Evolutionary conservation across 2,329 filamentous ascomycete genomes (phyloP).

Genomic region (Juglanconis oblonga): DNA sequence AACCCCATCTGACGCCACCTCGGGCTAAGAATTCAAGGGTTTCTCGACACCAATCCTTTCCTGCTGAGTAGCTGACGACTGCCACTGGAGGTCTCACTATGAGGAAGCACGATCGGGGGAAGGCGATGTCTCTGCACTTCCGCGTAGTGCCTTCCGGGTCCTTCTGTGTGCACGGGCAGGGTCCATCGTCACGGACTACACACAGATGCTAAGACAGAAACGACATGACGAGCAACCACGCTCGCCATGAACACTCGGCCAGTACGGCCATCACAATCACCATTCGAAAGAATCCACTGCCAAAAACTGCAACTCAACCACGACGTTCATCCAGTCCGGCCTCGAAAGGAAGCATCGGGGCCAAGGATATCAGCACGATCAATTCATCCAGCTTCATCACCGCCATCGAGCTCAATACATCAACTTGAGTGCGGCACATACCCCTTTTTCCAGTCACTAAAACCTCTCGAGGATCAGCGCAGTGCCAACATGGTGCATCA

Average conservation of each 20-base stretch:
- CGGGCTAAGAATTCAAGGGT: neutral
- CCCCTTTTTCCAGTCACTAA: too few species aligned
- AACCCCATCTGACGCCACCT: conserved; percentile 2
- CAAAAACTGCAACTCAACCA: too few species aligned
- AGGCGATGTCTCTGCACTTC: conserved; percentile 14
- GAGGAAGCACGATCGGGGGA: conserved; percentile 4
- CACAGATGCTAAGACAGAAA: conserved; percentile 11
- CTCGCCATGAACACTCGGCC: too few species aligned
- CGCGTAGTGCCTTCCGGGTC: conserved; percentile 13
- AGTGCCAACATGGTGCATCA: too few species aligned
- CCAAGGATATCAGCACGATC: too few species aligned
- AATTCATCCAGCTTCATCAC: too few species aligned
- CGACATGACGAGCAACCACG: neutral
- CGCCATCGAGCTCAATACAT: too few species aligned
- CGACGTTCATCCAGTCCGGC: too few species aligned
- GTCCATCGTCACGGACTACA: neutral
- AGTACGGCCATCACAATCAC: neutral
- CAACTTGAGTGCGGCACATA: too few species aligned
- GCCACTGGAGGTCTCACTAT: conserved; percentile 10
- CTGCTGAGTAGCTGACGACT: neutral
- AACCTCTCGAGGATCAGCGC: too few species aligned
- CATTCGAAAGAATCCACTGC: too few species aligned
- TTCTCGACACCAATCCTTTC: conserved; percentile 11
- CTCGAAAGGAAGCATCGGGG: too few species aligned
- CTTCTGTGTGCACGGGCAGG: conserved; percentile 6